Conservation (phyloP, 768 basidiomycete species). For the Hypholoma fasciculare region DNA sequence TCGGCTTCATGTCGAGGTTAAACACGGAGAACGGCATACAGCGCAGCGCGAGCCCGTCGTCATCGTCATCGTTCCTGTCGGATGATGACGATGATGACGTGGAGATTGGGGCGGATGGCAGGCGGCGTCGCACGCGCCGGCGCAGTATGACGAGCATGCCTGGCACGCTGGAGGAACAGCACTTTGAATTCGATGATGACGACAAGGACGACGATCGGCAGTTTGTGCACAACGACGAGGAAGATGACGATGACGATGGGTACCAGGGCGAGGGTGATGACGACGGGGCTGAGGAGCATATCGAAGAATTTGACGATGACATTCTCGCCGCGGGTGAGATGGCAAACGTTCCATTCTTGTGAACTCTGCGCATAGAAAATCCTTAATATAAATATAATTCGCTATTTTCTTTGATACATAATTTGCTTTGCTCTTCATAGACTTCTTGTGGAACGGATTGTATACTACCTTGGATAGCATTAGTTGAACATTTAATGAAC, state of each 20-base stretch:
- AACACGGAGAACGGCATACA: slow-evolving; percentile 30
- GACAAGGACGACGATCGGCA: slow-evolving; percentile 34
- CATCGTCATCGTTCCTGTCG: slow-evolving; percentile 54
- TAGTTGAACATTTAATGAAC: not conserved
- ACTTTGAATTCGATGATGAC: slow-evolving; percentile 55
- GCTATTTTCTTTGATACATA: not conserved
- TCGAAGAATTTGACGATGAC: slow-evolving; percentile 63
- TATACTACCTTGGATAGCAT: not conserved
- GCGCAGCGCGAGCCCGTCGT: slow-evolving; percentile 54
- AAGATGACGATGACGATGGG: slow-evolving; percentile 32
- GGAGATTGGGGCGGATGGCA: slow-evolving; percentile 39
- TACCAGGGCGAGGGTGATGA: slow-evolving; percentile 54
- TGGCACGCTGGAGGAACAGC: slow-evolving; percentile 68
- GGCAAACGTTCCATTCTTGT: slow-evolving; percentile 31
- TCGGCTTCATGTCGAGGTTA: slow-evolving; percentile 44
- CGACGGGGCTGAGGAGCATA: slow-evolving; percentile 75
- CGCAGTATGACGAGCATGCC: slow-evolving; percentile 86
- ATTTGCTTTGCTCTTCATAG: not conserved
- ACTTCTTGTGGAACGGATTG: not conserved
- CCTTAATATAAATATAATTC: not conserved
- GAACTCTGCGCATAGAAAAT: not conserved
- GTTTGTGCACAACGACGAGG: slow-evolving; percentile 30
- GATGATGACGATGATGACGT: slow-evolving; percentile 55
- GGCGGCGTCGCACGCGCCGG: slow-evolving; percentile 43
- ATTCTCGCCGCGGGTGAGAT: slow-evolving; percentile 30